Base-by-base conservation (phyloP, 805 yeast species). In the Ogataea trehaloabstinens region DNA sequence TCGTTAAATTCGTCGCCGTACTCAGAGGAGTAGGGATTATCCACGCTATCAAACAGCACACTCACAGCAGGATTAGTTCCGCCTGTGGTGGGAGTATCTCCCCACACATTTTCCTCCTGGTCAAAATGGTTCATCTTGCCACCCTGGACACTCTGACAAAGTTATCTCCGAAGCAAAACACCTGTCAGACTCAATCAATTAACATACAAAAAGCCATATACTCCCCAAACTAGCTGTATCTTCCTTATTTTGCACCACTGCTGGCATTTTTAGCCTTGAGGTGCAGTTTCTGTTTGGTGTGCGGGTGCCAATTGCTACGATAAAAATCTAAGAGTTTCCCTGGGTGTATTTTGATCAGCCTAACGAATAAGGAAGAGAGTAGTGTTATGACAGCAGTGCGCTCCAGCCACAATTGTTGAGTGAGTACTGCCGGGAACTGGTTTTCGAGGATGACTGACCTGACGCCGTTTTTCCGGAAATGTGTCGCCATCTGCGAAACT, bases 381-480 rank as follows among this genome's bases (percentile, higher is more conserved):
- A n/a, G n/a, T n/a, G n/a, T n/a, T n/a, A n/a, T n/a, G n/a, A n/a
- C n/a, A n/a, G n/a, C n/a, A n/a, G n/a, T n/a, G n/a, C n/a, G n/a
- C n/a, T n/a, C n/a, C n/a, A n/a, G n/a, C n/a, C n/a, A n/a, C n/a
- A n/a, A n/a, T n/a, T n/a, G n/a, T n/a, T n/a, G n/a, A n/a, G n/a
- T n/a, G n/a, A n/a, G n/a, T n/a, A n/a, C n/a, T n/a, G n/a, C n/a
- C n/a, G n/a, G n/a, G n/a, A n/a, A n/a, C n/a, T n/a, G n/a, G n/a
- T n/a, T n/a, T n/a, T n/a, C n/a, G n/a, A n/a, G 33, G 13, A 73
- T 73, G 78, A 52, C 75, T 7, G 77, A 74, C 45, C 58, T 68
- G 38, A 74, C 78, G 3, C 74, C 75, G 2, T 53, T 71, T 27
- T 75, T 75, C 54, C 51, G 52, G 22, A 71, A 71, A 45, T 74